Evolutionary conservation across 164 flowering plant species (phyloP).

Genomic region (Saururus chinensis): DNA sequence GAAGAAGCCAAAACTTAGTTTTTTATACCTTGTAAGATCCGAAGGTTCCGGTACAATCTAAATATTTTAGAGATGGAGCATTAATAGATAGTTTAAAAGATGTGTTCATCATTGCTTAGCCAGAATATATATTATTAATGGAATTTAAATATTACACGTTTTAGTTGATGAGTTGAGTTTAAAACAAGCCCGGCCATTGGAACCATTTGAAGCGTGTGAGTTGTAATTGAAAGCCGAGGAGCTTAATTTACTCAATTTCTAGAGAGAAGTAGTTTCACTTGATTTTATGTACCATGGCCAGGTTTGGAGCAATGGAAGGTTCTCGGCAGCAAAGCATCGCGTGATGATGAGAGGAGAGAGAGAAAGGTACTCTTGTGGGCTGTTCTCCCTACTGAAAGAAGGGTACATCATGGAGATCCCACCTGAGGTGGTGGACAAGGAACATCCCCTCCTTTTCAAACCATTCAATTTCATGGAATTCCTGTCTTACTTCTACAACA

Average conservation of each 20-base stretch:
- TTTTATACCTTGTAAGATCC: too few relatives aligned
- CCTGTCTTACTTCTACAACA: constrained; percentile 14
- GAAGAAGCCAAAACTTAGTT: too few relatives aligned
- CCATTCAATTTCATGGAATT: constrained; percentile 33
- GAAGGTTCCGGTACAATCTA: too few relatives aligned
- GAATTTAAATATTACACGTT: too few relatives aligned
- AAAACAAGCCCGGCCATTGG: not conserved
- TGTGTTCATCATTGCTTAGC: too few relatives aligned
- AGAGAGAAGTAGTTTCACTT: not conserved
- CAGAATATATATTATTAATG: too few relatives aligned
- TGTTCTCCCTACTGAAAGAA: constrained; percentile 33
- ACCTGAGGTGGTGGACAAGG: constrained; percentile 37
- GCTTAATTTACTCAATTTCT: too few relatives aligned
- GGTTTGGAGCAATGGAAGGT: constrained; percentile 68
- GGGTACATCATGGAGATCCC: constrained; percentile 28
- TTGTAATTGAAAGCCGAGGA: too few relatives aligned
- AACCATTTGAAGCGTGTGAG: not conserved
- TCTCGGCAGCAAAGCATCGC: constrained; percentile 37
- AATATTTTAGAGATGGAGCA: too few relatives aligned
- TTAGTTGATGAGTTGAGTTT: too few relatives aligned
- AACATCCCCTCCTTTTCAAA: constrained; percentile 41
- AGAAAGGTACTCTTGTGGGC: constrained; percentile 31
- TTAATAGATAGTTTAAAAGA: too few relatives aligned
- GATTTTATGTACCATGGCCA: constrained; percentile 1
- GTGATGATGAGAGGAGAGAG: constrained; percentile 37